Base-by-base conservation (phyloP, 495 filamentous ascomycete genomes). In the Trichoderma asperelloides region DNA sequence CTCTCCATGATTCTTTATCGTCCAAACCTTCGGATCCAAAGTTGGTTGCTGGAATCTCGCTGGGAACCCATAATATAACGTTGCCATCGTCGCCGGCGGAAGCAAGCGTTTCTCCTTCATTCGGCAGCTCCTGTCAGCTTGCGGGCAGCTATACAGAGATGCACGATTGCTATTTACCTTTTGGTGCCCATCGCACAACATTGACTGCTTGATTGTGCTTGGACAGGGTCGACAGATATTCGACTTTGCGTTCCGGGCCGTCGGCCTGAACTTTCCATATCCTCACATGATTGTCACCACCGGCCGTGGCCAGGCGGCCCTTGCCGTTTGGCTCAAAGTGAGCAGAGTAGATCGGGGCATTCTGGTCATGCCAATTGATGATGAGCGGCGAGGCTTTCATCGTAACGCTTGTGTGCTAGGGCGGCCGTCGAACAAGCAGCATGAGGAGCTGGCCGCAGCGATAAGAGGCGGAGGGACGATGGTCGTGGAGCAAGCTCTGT, bases 161-260 rank as follows among this genome's bases (percentile, higher is more conserved):
- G 27, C 27, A 27, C 23, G 4, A 30, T 62, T 55, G 62, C 3
- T 11, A 33, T 16, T 62, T 78, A 95, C 92, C 95, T 82, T 91
- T 90, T 16, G 95, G 95, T 72, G 91, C 89, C 82, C 93, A 99
- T 71, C 95, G 85, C 23, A 99, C 96, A 51, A 97, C 95, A 84
- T 99, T 99, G 70, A 99, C 96, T 37, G 95, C 92, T 78, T 98
- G 96, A 27, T 92, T 94, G 76, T 99, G 95, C 76, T 96, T 97
- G 33, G 88, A 78, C 67, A 98, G 82, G 0, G 93, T 98, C 55
- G 92, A 92, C 65, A 99, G 77, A 74, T 98, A 99, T 30, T 91
- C 88, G 41, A 96, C 91, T 68, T 86, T 95, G 43, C 93, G 82
- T 68, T 92, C 89, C 55, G 97, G 94, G n/a, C 91, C 93, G 67